Base-by-base conservation (phyloP, 768 basidiomycete genomes). In the Macrolepiota albuminosa region DNA sequence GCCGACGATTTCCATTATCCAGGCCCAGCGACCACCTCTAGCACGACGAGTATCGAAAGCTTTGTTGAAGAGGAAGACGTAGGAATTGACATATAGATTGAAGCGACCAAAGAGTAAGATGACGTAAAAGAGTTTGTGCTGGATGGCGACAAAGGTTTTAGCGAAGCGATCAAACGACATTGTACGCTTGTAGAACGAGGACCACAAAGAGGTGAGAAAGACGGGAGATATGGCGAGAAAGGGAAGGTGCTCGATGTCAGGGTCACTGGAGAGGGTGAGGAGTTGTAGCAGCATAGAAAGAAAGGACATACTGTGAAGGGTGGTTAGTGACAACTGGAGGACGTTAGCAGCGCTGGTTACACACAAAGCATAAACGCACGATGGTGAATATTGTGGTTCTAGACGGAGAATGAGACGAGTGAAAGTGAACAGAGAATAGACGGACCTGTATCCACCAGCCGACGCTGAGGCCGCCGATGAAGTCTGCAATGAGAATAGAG, bases 361-460 rank as follows among this genome's bases (percentile, higher is more conserved):
- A 7, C 14, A 21, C 24, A 24, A 33, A 48, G 39, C 57, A 54
- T 42, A 34, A 10, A 50, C 63, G 31, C 57, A 66, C 65, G 62
- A 39, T 66, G 65, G 52, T 66, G 65, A 93, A 61, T 50, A 10
- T 60, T 63, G 53, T 99, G 97, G 70, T 91, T 93, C 90, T 93
- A 63, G 39, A 51, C 2, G 2, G 63, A 33, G 55, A 57, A 57
- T 64, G 48, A 64, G 60, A 39, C 1, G 59, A 40, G 37, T 56
- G 31, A n/a, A 34, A 45, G 42, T 54, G 60, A 42, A 54, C 2
- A 54, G n/a, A 59, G 46, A 11, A 40, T 13, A n/a, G 54, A 56
- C 94, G 76, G 66, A 95, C 95, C 71, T 95, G 84, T 43, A 93
- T 91, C 96, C 96, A 99, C 97, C 97, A 99, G 43, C 95, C 93